Conservation (phyloP, 768 basidiomycete species). For the Termitomyces sp. region DNA sequence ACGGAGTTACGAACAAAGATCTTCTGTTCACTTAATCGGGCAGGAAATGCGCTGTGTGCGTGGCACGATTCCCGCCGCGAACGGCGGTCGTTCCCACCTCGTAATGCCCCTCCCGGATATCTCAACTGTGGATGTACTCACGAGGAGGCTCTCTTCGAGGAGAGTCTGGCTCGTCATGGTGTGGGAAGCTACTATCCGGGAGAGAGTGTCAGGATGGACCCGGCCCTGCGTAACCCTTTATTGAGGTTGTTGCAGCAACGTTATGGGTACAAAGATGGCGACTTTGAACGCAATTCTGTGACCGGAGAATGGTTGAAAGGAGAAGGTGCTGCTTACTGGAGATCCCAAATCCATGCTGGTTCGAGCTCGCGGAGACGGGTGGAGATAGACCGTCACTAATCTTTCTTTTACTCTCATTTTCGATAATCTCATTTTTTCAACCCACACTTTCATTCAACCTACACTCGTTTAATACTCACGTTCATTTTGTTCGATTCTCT, state of each 20-base stretch:
- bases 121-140: slow-evolving; percentile 86
- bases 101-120: slow-evolving; percentile 71
- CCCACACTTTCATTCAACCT: not conserved
- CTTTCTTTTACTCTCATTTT: not conserved
- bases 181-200: slow-evolving; percentile 84
- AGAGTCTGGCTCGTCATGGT: slow-evolving; percentile 70
- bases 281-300: slow-evolving; percentile 69
- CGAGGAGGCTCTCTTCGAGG: slow-evolving; percentile 84
- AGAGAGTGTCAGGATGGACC: slow-evolving; percentile 86
- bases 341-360: slow-evolving; percentile 42
- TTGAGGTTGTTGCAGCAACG: slow-evolving; percentile 65
- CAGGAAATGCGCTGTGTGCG: slow-evolving; percentile 83
- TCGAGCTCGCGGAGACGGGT: slow-evolving; percentile 28
- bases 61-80: slow-evolving; percentile 90
- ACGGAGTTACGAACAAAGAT: slow-evolving; percentile 67
- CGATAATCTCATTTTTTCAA: not conserved
- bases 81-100: slow-evolving; percentile 69
- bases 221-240: slow-evolving; percentile 76
- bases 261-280: slow-evolving; percentile 79
- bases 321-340: slow-evolving; percentile 62
- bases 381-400: slow-evolving; percentile 23
- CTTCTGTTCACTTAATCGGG: slow-evolving; percentile 80
- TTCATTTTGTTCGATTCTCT: slow-evolving; percentile 1
- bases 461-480: slow-evolving; percentile 16
- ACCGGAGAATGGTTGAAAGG: slow-evolving; percentile 66